phyloP scores from a whole-genome alignment of 2,329 filamentous ascomycete genomes.

The Pseudocercospora eumusae region DNA sequence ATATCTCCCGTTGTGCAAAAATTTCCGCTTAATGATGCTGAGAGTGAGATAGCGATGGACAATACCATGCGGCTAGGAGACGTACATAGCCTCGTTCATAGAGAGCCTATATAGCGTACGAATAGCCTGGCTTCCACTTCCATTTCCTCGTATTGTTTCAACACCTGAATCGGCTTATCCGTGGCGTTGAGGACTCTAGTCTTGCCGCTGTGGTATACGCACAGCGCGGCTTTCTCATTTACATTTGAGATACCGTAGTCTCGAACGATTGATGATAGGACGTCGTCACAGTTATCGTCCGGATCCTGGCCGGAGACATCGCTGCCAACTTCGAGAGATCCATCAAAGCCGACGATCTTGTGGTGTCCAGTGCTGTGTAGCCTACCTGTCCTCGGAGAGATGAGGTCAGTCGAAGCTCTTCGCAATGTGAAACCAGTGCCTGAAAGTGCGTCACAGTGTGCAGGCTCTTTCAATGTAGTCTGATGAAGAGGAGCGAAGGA shows the following conservation, averaged over 20 bases:
- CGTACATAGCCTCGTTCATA: no score
- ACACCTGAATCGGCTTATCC: background rate
- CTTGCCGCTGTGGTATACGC: slow-evolving; percentile 10
- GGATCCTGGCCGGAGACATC: background rate
- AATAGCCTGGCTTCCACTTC: slow-evolving; percentile 7
- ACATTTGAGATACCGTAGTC: background rate
- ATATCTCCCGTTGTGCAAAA: no score
- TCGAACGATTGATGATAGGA: background rate
- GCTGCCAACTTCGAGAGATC: background rate
- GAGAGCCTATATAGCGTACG: background rate
- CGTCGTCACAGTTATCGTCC: background rate
- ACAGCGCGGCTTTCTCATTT: background rate
- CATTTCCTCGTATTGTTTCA: slow-evolving; percentile 9
- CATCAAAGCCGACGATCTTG: slow-evolving; percentile 5
- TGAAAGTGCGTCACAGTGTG: background rate
- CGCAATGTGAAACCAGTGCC: background rate
- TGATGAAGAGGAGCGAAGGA: background rate
- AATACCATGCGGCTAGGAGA: no score
- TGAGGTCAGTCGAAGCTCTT: slow-evolving; percentile 12
- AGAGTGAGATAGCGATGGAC: no score
- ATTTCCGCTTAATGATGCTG: no score
- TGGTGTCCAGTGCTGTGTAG: slow-evolving; percentile 12
- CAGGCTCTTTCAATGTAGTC: background rate
- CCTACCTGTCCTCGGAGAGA: slow-evolving; percentile 13
- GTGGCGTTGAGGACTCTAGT: slow-evolving; percentile 1